Evolutionary conservation across 2,329 filamentous ascomycete genomes (phyloP).

Genomic region (Phialocephala subalpina): DNA sequence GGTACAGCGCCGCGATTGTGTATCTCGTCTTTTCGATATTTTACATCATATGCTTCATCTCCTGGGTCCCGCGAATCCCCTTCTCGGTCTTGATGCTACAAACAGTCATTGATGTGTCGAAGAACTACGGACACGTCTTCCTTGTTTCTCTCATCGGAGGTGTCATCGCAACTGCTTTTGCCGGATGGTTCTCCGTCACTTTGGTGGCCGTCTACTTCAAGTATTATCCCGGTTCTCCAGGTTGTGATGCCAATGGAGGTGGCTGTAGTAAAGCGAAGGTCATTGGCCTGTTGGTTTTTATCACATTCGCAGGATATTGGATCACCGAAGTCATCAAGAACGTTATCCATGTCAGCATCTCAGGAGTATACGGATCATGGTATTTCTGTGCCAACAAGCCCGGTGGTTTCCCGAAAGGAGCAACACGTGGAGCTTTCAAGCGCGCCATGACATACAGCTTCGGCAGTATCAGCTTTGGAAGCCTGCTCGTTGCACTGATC

Average conservation of each 20-base stretch:
- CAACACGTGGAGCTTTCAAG: constrained; percentile 84
- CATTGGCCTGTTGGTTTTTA: constrained; percentile 84
- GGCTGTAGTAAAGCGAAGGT: constrained; percentile 79
- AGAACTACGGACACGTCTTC: constrained; percentile 85
- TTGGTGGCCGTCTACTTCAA: constrained; percentile 86
- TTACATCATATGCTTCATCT: constrained; percentile 82
- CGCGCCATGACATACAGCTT: constrained; percentile 90
- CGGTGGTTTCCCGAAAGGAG: constrained; percentile 74
- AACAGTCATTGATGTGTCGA: constrained; percentile 85
- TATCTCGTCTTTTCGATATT: constrained; percentile 86
- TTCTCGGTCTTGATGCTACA: constrained; percentile 92
- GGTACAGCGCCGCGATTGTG: constrained; percentile 86
- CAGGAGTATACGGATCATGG: constrained; percentile 92
- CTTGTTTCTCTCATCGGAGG: constrained; percentile 86
- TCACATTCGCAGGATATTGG: constrained; percentile 95
- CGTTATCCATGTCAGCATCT: constrained; percentile 86
- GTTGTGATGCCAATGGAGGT: constrained; percentile 51
- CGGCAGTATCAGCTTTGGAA: constrained; percentile 88
- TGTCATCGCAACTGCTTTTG: constrained; percentile 76
- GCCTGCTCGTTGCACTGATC: constrained; percentile 85
- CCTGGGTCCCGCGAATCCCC: constrained; percentile 89
- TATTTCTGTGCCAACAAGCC: constrained; percentile 77
- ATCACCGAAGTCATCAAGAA: constrained; percentile 94
- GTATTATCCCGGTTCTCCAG: constrained; percentile 70
- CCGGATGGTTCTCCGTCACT: constrained; percentile 86